Evolutionary conservation across 1,284 basidiomycete genomes (phyloP), one percentile per base, ranked within the genome.

Genomic region (Marasmius fiardii): DNA sequence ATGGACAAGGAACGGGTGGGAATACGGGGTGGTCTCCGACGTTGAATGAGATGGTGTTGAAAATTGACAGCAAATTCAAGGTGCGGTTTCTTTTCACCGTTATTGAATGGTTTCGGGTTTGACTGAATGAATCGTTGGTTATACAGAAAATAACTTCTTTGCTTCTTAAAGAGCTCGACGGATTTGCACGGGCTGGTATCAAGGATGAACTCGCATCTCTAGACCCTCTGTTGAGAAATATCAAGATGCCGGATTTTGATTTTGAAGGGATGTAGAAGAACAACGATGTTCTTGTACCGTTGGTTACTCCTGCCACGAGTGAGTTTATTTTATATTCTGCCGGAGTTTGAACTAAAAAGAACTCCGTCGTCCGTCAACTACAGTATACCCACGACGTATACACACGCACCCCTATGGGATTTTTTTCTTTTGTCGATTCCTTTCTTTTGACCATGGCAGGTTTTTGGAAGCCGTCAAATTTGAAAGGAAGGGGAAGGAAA

Each of bases 11-110:
- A 67, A 31, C 28, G 28, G 10, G 28, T 31, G 41, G 70, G 3
- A 75, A 78, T 21, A 82, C 78, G 41, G 77, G 73, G 51, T 89
- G 86, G 85, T 82, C 78, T 14, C 73, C 79, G 1, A 69, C 73
- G 4, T 66, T 86, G n/a, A 85, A 81, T 3, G 92, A 94, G 53
- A 81, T 84, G 66, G 80, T 93, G 5, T 60, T 86, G 45, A 93
- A 93, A 69, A 84, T 92, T 49, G 92, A 94, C 67, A 75, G 77
- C 31, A 90, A 90, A 68, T 80, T 94, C 62, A 94, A 92, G 78
- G 91, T 92, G 47, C 21, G 8, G 23, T 18, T 37, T 34, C 31
- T 20, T 24, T 47, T 48, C 24, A 50, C 35, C 53, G 52, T 37
- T 56, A 37, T 44, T 20, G 51, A 52, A 7, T 51, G 43, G 48